Conservation (phyloP, 1,284 basidiomycete genomes). For the Leccinum glutinopallens region DNA sequence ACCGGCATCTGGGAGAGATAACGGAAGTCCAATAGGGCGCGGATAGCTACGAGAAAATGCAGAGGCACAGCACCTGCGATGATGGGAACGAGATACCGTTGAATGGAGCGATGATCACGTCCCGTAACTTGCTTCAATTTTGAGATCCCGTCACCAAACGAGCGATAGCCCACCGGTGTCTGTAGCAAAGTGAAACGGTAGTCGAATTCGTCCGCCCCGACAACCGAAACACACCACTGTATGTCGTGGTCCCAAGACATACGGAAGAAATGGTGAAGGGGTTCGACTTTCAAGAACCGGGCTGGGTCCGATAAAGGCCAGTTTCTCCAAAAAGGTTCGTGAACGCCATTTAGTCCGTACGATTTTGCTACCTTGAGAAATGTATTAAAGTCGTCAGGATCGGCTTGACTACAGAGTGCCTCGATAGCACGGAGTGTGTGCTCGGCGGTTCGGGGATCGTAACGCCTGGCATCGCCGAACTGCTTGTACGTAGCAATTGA, state of each 20-base stretch:
- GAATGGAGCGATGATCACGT: not conserved
- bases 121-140: not conserved
- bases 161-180: not conserved
- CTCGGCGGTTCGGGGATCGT: not conserved
- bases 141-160: not conserved
- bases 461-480: not conserved
- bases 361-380: conserved; percentile 1
- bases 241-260: conserved; percentile 6
- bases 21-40: not conserved
- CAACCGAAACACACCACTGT: conserved; percentile 1
- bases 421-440: not conserved
- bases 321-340: conserved; percentile 4
- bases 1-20: not conserved
- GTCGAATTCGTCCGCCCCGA: not conserved
- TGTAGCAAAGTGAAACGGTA: not conserved
- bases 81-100: not conserved
- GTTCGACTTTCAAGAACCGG: not conserved
- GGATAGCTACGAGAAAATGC: not conserved
- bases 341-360: not conserved
- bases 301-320: conserved; percentile 2
- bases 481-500: not conserved
- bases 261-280: conserved; percentile 2
- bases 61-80: not conserved
- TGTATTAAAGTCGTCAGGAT: not conserved
- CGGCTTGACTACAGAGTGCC: not conserved